Percentiles rank a stretch among this genome's conserved stretches.
Evolutionary conservation across 805 yeast species (phyloP).

Genomic region (Spathaspora boniae): DNA sequence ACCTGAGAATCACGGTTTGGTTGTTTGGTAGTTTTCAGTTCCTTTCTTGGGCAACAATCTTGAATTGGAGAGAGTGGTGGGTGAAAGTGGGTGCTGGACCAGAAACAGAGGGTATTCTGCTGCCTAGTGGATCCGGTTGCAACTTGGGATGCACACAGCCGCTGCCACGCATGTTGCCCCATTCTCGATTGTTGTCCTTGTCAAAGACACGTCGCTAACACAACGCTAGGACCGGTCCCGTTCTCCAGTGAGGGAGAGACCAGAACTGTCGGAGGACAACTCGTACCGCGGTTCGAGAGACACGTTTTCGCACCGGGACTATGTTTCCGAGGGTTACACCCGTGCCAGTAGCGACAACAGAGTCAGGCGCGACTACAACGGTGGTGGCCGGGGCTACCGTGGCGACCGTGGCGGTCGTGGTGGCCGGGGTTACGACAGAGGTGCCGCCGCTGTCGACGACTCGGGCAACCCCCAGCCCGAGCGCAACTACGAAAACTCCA

Average conservation of each 20-base stretch:
- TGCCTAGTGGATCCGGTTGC: no score
- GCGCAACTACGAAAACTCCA: constrained; percentile 64
- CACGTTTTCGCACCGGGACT: constrained; percentile 12
- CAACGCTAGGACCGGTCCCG: constrained; percentile 32
- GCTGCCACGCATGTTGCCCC: background rate
- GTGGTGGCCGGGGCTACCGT: constrained; percentile 22
- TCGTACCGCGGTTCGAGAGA: constrained; percentile 6
- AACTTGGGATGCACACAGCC: no score
- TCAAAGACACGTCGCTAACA: constrained; percentile 15
- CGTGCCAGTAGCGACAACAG: constrained; percentile 16
- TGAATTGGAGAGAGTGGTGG: no score
- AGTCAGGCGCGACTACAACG: constrained; percentile 19
- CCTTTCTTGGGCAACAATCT: no score
- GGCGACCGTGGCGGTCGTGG: constrained; percentile 17
- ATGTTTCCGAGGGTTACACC: no score
- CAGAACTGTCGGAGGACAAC: constrained; percentile 26
- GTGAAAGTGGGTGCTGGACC: no score
- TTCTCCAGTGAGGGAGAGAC: constrained; percentile 32
- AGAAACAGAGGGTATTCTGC: no score
- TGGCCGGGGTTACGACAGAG: constrained; percentile 20
- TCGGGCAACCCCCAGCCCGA: constrained; percentile 27
- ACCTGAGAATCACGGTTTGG: no score
- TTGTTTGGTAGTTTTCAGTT: no score
- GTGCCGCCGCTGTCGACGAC: constrained; percentile 21
- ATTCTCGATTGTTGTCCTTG: background rate